phyloP scores from a whole-genome alignment of 2,329 filamentous ascomycete genomes.

The Fusarium torreyae region DNA sequence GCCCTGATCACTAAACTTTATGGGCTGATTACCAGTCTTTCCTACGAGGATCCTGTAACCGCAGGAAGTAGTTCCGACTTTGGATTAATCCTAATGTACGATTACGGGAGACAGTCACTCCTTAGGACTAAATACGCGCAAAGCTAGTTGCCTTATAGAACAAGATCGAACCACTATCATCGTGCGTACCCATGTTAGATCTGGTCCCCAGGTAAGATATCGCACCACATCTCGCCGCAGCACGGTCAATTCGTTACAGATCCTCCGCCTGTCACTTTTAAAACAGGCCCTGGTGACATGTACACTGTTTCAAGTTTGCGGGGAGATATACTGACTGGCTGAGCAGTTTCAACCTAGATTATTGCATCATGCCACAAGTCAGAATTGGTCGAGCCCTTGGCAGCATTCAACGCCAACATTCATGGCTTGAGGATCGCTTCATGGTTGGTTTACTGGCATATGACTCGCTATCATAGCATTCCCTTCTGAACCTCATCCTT shows the following conservation, averaged over 20 bases:
- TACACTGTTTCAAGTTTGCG: slow-evolving; percentile 42
- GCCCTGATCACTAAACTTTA: slow-evolving; percentile 8
- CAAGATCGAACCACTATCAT: slow-evolving; percentile 44
- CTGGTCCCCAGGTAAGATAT: slow-evolving; percentile 39
- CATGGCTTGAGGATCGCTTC: slow-evolving; percentile 16
- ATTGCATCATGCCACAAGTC: slow-evolving; percentile 39
- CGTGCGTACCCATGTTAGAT: slow-evolving; percentile 38
- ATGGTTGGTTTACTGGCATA: slow-evolving; percentile 22
- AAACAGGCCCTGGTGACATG: slow-evolving; percentile 16
- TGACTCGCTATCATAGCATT: slow-evolving; percentile 76
- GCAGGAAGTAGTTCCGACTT: slow-evolving; percentile 15
- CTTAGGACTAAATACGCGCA: slow-evolving; percentile 4
- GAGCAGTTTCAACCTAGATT: slow-evolving; percentile 15
- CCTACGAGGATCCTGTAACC: slow-evolving; percentile 10
- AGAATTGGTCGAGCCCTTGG: slow-evolving; percentile 24
- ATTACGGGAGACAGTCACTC: slow-evolving; percentile 11
- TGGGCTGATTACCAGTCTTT: slow-evolving; percentile 14
- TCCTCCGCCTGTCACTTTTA: slow-evolving; percentile 31
- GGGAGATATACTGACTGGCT: slow-evolving; percentile 18
- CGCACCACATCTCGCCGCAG: slow-evolving; percentile 44
- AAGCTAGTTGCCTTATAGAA: slow-evolving; percentile 18
- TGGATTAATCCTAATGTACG: slow-evolving; percentile 2
- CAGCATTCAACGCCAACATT: slow-evolving; percentile 18
- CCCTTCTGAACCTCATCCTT: slow-evolving; percentile 90
- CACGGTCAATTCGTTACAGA: slow-evolving; percentile 27